A percentile compares a stretch with the other conserved stretches of the same genome.
These are phyloP conservation scores for Schizonepeta tenuifolia DNA, from an alignment of 257 asterid genomes.

Conservation along the genomic window DNA sequence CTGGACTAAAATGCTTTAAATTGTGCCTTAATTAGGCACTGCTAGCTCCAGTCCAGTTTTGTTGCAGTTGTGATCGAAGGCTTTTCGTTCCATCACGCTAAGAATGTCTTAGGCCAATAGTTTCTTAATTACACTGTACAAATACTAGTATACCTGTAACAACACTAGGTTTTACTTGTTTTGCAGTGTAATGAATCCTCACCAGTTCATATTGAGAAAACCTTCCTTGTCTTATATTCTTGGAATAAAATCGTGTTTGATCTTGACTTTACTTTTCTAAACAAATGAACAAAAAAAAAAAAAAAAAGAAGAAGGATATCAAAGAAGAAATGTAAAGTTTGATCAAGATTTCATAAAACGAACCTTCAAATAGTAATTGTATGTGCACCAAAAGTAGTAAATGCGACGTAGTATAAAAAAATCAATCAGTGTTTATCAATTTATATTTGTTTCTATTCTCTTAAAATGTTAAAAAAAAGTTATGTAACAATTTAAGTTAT, in stretches of 20 bases:
- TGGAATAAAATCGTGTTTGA: background rate
- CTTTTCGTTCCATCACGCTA: constrained; percentile 10
- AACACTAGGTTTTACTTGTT: constrained; percentile 23
- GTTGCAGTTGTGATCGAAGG: constrained; percentile 26
- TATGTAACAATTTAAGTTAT: too few relatives aligned
- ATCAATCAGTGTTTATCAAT: too few relatives aligned
- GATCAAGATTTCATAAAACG: too few relatives aligned
- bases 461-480: too few relatives aligned
- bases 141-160: constrained; percentile 22
- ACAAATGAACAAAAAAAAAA: too few relatives aligned
- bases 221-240: constrained; percentile 41
- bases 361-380: too few relatives aligned
- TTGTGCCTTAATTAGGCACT: background rate
- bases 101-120: constrained; percentile 30
- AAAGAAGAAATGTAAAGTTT: background rate
- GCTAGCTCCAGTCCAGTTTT: constrained; percentile 33
- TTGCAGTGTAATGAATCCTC: constrained; percentile 2
- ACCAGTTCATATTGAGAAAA: background rate
- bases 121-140: constrained; percentile 30
- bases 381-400: too few relatives aligned
- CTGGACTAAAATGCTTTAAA: constrained; percentile 20
- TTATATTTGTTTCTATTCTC: too few relatives aligned
- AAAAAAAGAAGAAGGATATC: too few relatives aligned
- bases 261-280: too few relatives aligned
- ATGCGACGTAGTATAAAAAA: too few relatives aligned